Evolutionary conservation across 352 stramenopile genomes (phyloP), one percentile per base, ranked within the genome.

Genomic region (Pythium aristosporum): DNA sequence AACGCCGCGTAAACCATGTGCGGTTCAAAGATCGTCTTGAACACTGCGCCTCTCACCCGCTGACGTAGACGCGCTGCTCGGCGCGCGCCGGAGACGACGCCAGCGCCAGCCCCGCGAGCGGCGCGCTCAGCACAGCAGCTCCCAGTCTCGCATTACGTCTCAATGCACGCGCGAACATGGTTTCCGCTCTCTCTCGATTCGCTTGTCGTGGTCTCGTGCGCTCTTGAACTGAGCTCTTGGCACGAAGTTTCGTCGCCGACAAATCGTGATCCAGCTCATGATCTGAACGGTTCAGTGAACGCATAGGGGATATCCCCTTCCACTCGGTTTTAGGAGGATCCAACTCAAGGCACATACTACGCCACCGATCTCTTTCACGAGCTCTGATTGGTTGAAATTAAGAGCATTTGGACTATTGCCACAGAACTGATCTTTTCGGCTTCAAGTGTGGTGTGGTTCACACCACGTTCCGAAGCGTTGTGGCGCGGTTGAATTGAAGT

Each of bases 31-130:
- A 59, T 47, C 52, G 34, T 7, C 21, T 37, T 46, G 39, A 10
- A 46, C 34, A 39, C 11, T 10, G 39, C 10, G 48, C 25, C 18
- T 15, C 48, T 23, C n/a, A 92, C 83, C 83, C 83, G 60, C 83
- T 91, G 5, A 77, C 75, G 63, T 91, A 89, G 53, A 92, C 77
- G 15, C 78, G 81, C 63, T 79, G 73, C 61, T 92, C 83, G 0
- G 75, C 63, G 39, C 61, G 76, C 21, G 74, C 62, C 18, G 68
- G 48, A 16, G 57, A 63, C 30, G 44, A 37, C 44, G 18, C 48
- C 23, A 68, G 72, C 15, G 79, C 58, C 7, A 54, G 3, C 0
- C 44, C 62, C 18, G 75, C 46, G 46, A 80, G 48, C 15, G 80
- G 73, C 8, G 74, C 71, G 43, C 69, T 67, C 18, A 88, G 58